Evolutionary conservation across 2,329 filamentous ascomycete species (phyloP).

Genomic region (Fulvia fulva): DNA sequence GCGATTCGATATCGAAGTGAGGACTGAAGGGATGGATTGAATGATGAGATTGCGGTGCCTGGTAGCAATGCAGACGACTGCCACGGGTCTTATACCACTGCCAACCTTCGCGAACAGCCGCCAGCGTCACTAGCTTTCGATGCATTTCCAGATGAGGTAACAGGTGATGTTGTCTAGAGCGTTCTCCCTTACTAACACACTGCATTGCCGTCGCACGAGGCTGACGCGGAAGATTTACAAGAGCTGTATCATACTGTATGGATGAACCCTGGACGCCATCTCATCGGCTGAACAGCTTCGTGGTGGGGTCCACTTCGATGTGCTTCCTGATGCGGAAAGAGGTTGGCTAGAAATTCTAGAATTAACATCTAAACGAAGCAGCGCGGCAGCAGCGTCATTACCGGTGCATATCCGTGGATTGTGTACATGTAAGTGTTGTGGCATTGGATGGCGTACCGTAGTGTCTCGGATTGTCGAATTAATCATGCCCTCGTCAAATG

Average conservation of each 20-base stretch:
- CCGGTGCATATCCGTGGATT: too few species aligned
- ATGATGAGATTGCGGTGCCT: background rate
- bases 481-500: too few species aligned
- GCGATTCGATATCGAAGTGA: too few species aligned
- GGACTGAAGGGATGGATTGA: background rate
- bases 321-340: background rate
- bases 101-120: background rate
- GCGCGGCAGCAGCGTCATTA: too few species aligned
- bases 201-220: too few species aligned
- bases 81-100: background rate
- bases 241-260: too few species aligned
- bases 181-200: background rate
- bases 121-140: background rate
- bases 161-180: background rate
- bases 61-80: background rate
- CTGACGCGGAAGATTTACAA: too few species aligned
- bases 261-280: too few species aligned
- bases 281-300: background rate
- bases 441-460: too few species aligned
- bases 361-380: too few species aligned
- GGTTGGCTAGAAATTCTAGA: background rate
- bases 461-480: too few species aligned
- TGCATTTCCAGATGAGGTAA: background rate
- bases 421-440: too few species aligned
- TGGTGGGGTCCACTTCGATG: background rate